phyloP scores from a whole-genome alignment of 495 filamentous ascomycete genomes.

The Barbatosphaeria neglecta region DNA sequence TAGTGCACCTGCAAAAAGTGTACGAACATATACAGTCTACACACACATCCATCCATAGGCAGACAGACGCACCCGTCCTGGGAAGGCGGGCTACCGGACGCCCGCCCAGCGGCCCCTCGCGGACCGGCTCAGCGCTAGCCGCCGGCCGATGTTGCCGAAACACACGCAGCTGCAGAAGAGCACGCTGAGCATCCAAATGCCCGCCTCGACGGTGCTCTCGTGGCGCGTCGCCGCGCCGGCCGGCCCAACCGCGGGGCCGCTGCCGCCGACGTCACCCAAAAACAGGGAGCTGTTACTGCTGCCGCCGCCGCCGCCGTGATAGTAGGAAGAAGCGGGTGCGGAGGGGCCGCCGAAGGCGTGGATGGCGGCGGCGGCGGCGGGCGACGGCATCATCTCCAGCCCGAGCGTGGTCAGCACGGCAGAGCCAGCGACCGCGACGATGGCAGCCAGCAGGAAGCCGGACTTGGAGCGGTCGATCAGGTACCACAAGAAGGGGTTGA shows the following conservation, averaged over 20 bases:
- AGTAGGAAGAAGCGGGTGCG: no score
- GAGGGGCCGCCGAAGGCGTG: no score
- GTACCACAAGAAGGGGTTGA: slow-evolving; percentile 93
- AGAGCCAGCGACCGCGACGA: slow-evolving; percentile 64
- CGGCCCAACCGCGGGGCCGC: no score
- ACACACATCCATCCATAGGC: background rate
- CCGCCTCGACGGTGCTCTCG: slow-evolving; percentile 66
- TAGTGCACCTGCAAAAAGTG: no score
- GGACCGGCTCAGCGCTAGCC: slow-evolving; percentile 47
- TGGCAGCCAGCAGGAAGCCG: slow-evolving; percentile 63
- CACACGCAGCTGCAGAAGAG: slow-evolving; percentile 89
- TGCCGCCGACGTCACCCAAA: no score
- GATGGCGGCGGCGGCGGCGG: slow-evolving; percentile 19
- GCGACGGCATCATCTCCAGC: slow-evolving; percentile 63
- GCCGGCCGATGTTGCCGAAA: slow-evolving; percentile 88
- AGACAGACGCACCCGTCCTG: background rate
- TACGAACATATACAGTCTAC: background rate
- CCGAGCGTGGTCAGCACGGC: slow-evolving; percentile 58
- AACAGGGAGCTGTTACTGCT: no score
- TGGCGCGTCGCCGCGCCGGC: slow-evolving; percentile 34
- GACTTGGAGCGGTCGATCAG: slow-evolving; percentile 80
- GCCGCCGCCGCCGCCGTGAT: no score
- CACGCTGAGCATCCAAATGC: slow-evolving; percentile 82
- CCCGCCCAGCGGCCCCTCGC: slow-evolving; percentile 26
- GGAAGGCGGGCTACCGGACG: slow-evolving; percentile 9